Evolutionary conservation across 192 early-diverging fungal genomes (phyloP).

Genomic region (Coemansia sp.): DNA sequence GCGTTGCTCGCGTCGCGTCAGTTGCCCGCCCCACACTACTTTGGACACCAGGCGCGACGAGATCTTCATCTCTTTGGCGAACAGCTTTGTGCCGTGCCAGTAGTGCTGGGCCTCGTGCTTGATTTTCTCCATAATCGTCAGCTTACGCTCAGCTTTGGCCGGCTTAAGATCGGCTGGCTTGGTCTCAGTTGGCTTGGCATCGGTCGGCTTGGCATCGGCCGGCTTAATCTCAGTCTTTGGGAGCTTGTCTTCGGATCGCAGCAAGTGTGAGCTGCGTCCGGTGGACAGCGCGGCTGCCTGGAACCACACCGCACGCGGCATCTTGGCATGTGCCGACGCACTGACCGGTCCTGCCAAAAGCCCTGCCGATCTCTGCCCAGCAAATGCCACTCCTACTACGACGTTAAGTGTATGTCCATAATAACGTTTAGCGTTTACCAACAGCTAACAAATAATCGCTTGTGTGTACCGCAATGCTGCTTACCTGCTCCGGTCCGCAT

Average conservation of each 20-base stretch:
- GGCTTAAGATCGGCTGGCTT: slow-evolving; percentile 5
- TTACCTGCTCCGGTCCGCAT: slow-evolving; percentile 19
- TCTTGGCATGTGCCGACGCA: not conserved
- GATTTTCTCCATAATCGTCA: slow-evolving; percentile 68
- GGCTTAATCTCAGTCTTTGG: not conserved
- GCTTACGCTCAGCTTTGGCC: slow-evolving; percentile 42
- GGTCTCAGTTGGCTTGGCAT: not conserved
- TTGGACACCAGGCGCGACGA: slow-evolving; percentile 74
- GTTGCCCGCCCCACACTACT: slow-evolving; percentile 68
- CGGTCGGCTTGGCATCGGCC: not conserved
- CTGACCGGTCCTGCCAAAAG: not conserved
- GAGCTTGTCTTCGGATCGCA: slow-evolving; percentile 1
- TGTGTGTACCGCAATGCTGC: not conserved
- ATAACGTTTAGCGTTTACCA: not conserved
- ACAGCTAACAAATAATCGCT: too few relatives aligned
- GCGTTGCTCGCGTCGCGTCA: slow-evolving; percentile 81
- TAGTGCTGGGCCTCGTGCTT: slow-evolving; percentile 88
- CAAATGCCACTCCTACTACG: slow-evolving; percentile 14
- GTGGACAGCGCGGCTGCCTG: slow-evolving; percentile 30
- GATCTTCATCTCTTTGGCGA: slow-evolving; percentile 84
- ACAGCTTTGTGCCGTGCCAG: slow-evolving; percentile 89
- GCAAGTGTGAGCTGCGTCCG: slow-evolving; percentile 10
- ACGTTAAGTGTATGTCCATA: not conserved
- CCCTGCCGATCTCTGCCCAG: slow-evolving; percentile 5
- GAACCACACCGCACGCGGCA: slow-evolving; percentile 27